phyloP scores from a whole-genome alignment of 2,329 filamentous ascomycete species.

The Pseudogymnoascus sp. region DNA sequence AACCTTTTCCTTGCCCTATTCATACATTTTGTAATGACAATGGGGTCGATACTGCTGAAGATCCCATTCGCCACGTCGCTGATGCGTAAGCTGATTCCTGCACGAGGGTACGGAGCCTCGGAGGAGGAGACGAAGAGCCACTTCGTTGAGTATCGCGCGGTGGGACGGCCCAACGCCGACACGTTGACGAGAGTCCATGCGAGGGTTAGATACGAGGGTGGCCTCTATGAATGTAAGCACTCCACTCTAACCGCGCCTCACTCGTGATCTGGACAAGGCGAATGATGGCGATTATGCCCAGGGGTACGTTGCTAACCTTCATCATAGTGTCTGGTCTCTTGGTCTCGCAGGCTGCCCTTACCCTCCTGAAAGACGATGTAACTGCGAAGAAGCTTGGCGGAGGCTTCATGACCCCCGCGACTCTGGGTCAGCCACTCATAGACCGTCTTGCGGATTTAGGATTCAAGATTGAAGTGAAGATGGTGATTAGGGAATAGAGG shows the following conservation, averaged over 20 bases:
- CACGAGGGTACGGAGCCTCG: constrained; percentile 47
- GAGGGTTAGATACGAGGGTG: constrained; percentile 48
- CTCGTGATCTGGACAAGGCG: background rate
- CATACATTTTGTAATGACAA: constrained; percentile 39
- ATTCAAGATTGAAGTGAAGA: constrained; percentile 51
- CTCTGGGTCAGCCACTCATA: constrained; percentile 57
- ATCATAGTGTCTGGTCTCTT: constrained; percentile 54
- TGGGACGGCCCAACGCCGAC: constrained; percentile 50
- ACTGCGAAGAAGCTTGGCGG: constrained; percentile 47
- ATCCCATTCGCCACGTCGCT: constrained; percentile 33
- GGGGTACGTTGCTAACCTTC: constrained; percentile 10
- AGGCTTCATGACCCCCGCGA: constrained; percentile 64
- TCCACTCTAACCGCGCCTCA: background rate
- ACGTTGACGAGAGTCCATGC: constrained; percentile 39
- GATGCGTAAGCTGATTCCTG: constrained; percentile 35
- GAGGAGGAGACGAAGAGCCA: constrained; percentile 48
- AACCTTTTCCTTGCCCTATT: constrained; percentile 42
- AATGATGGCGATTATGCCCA: background rate
- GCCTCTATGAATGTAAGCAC: constrained; percentile 54
- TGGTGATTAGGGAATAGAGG: constrained; percentile 22
- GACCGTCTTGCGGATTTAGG: constrained; percentile 53
- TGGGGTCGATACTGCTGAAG: constrained; percentile 34
- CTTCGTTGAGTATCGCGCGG: constrained; percentile 52
- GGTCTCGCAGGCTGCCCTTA: constrained; percentile 54
- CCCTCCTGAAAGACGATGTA: constrained; percentile 49